phyloP scores from a whole-genome alignment of 2,329 filamentous ascomycete genomes.

The Talaromyces sp. region DNA sequence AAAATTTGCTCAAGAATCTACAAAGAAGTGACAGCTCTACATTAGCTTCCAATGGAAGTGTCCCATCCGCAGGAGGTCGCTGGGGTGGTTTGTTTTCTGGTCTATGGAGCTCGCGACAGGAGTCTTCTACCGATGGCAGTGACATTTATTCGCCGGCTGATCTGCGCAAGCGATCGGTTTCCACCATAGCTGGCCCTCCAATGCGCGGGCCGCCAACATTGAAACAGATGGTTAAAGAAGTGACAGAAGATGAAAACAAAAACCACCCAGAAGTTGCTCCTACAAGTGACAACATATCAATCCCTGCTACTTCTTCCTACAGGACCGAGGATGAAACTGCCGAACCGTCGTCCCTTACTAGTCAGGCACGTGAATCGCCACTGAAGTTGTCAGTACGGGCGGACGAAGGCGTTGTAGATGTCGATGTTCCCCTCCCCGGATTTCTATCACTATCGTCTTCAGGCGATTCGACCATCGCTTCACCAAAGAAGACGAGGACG shows the following conservation, averaged over 20 bases:
- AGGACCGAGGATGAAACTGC: constrained; percentile 28
- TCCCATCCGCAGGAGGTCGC: constrained; percentile 51
- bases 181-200: constrained; percentile 27
- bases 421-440: constrained; percentile 59
- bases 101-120: constrained; percentile 57
- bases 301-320: constrained; percentile 28
- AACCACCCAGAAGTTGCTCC: constrained; percentile 24
- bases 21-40: constrained; percentile 56
- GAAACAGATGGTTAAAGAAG: constrained; percentile 40
- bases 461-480: constrained; percentile 48
- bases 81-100: constrained; percentile 61
- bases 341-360: constrained; percentile 31
- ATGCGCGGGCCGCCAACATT: constrained; percentile 32
- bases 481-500: constrained; percentile 46
- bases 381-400: constrained; percentile 59
- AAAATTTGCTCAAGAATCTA: constrained; percentile 57
- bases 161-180: constrained; percentile 33
- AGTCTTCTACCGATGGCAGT: constrained; percentile 49
- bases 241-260: constrained; percentile 22
- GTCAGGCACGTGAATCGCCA: constrained; percentile 46
- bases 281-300: constrained; percentile 39
- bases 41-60: constrained; percentile 48
- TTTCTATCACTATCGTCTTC: constrained; percentile 52
- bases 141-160: constrained; percentile 25
- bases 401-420: constrained; percentile 63